phyloP scores from a whole-genome alignment of 208 protist genomes.

The Leishmania turanica region DNA sequence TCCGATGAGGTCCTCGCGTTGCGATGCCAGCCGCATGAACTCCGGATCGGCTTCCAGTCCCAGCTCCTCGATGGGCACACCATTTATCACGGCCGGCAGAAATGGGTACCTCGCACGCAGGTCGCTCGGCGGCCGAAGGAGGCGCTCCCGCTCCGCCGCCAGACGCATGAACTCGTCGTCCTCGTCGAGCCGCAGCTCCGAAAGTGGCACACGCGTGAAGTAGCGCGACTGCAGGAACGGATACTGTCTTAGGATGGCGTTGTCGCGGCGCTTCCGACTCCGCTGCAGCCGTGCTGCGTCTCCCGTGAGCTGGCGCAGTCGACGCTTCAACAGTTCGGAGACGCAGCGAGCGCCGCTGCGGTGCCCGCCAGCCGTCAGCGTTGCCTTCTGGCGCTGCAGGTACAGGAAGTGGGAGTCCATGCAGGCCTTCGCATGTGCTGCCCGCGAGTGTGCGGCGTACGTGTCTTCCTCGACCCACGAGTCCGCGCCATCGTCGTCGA shows the following conservation, averaged over 20 bases:
- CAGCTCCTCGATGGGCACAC: constrained; percentile 47
- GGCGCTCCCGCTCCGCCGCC: constrained; percentile 30
- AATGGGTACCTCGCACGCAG: constrained; percentile 62
- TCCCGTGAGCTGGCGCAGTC: constrained; percentile 41
- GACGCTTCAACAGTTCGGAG: constrained; percentile 42
- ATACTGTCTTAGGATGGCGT: constrained; percentile 38
- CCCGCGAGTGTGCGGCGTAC: constrained; percentile 21
- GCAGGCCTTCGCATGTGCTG: constrained; percentile 15
- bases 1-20: constrained; percentile 55
- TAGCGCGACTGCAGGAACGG: constrained; percentile 42
- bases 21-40: constrained; percentile 61
- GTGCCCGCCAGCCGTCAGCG: constrained; percentile 19
- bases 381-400: constrained; percentile 42
- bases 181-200: constrained; percentile 37
- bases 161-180: constrained; percentile 48
- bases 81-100: constrained; percentile 48
- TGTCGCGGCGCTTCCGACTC: constrained; percentile 30
- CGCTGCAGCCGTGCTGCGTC: constrained; percentile 31
- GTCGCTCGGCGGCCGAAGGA: constrained; percentile 47
- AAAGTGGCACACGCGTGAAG: constrained; percentile 21
- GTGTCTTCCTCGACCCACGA: constrained; percentile 21
- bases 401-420: constrained; percentile 59
- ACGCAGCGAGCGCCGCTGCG: constrained; percentile 33
- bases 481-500: constrained; percentile 11
- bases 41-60: constrained; percentile 54